These are phyloP conservation scores for Andrographis paniculata DNA, from an alignment of 305 asterid genomes.

Conservation along the genomic window DNA sequence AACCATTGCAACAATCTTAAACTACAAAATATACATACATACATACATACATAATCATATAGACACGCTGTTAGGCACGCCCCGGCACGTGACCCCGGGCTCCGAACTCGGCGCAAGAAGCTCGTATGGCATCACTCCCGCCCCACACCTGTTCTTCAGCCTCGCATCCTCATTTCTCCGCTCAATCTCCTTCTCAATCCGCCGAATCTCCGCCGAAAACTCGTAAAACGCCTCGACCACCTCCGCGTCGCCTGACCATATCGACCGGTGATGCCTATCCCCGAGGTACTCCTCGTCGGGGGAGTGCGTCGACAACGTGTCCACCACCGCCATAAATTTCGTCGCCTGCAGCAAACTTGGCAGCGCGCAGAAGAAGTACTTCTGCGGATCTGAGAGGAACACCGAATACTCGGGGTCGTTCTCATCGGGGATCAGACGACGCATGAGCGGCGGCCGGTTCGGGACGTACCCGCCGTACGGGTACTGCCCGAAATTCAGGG, in stretches of 20 bases:
- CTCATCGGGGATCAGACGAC: constrained; percentile 63
- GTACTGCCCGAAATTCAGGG: constrained; percentile 88
- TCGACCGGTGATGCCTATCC: constrained; percentile 68
- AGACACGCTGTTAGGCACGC: constrained; percentile 92
- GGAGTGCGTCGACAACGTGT: constrained; percentile 79
- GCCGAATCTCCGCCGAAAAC: constrained; percentile 51
- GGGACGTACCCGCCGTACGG: constrained; percentile 99
- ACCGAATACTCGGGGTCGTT: constrained; percentile 61
- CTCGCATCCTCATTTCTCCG: constrained; percentile 36
- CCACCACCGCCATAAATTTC: constrained; percentile 91
- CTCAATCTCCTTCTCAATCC: constrained; percentile 77
- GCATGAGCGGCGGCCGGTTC: constrained; percentile 86
- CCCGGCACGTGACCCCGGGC: constrained; percentile 88
- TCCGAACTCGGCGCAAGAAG: constrained; percentile 79
- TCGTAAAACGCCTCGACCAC: constrained; percentile 57
- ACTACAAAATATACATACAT: constrained; percentile 24
- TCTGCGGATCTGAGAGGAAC: constrained; percentile 69
- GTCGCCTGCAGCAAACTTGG: constrained; percentile 89
- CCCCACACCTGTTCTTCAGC: constrained; percentile 71
- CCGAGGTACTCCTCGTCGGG: constrained; percentile 92
- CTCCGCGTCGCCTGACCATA: constrained; percentile 76
- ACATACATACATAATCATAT: constrained; percentile 30
- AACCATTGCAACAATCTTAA: constrained; percentile 11
- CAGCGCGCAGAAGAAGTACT: constrained; percentile 58
- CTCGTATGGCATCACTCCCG: constrained; percentile 93